Evolutionary conservation across 441 rosid genomes (phyloP), one percentile per base, ranked within the genome.

Genomic region (Omphalea diandra): DNA sequence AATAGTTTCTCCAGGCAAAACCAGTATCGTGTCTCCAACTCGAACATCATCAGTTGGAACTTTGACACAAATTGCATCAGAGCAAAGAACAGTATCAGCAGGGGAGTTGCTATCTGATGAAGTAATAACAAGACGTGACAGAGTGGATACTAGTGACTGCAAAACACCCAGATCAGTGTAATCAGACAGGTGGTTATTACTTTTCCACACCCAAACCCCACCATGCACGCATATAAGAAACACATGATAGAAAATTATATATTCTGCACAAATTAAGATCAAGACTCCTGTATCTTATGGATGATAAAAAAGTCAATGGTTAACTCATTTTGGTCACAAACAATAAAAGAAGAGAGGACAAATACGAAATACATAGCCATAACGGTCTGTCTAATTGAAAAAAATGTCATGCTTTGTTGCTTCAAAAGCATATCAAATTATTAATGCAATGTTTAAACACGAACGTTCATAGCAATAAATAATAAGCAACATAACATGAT

Each of bases 1-100:
- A 84, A 94, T 86, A 14, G 91, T 86, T 91, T 94, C 99, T 69
- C 96, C 97, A 70, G 99, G 96, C 73, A 94, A 83, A 75, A 94
- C 93, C 82, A 94, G 79, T 63, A 92, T 77, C 2, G 88, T 78
- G 82, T 90, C 99, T 70, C 99, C 98, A 80, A 87, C 88, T 72
- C 93, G 88, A 70, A 94, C 83, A 72, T 88, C 94, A 85, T 92
- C 98, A 74, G 90, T 87, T 59, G 97, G 86, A 70, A 94, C 94
- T 77, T 84, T 88, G 74, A 84, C 79, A 75, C 90, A 94, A 52
- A 94, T 87, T 82, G 97, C 90, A 79, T 89, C 90, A 70, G 90
- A 78, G 77, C 85, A 76, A 78, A 92, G 86, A 75, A 90, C 98
- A 81, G 75, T 74, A 71, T 87, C 90, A 60, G 79, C 67, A 74